Conservation (phyloP, 192 early-diverging fungal genomes). For the Jimgerdemannia flammicorona region DNA sequence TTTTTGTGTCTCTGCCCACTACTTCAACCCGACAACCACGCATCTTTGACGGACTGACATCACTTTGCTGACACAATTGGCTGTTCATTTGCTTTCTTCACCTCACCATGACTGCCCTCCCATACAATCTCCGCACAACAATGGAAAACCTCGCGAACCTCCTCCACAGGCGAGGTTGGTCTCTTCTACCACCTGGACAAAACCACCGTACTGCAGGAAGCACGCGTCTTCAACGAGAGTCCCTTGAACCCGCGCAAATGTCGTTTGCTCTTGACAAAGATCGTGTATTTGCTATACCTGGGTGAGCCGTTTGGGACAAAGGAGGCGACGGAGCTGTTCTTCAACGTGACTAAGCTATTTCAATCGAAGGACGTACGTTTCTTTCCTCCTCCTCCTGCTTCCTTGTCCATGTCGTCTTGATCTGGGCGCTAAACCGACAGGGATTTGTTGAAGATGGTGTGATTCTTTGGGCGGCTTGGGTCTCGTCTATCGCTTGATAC, state of each 20-base stretch:
- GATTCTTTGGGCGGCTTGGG: neutral
- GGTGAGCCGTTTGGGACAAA: slow-evolving; percentile 84
- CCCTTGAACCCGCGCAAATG: slow-evolving; percentile 96
- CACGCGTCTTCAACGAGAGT: slow-evolving; percentile 94
- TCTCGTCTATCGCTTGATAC: neutral
- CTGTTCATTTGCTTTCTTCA: neutral
- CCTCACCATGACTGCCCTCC: neutral
- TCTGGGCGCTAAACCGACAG: neutral
- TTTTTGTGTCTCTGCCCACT: too few relatives aligned
- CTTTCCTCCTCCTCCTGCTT: neutral
- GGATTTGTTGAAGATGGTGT: neutral
- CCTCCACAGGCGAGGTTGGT: slow-evolving; percentile 61
- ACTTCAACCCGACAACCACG: too few relatives aligned
- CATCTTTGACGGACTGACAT: neutral
- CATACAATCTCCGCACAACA: neutral
- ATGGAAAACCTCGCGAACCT: neutral
- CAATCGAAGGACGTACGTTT: slow-evolving; percentile 84
- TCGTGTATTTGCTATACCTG: slow-evolving; percentile 89
- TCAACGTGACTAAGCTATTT: slow-evolving; percentile 97
- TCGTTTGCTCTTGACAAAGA: slow-evolving; percentile 87
- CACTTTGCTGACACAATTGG: neutral
- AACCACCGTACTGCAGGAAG: slow-evolving; percentile 90
- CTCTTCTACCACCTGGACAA: slow-evolving; percentile 90
- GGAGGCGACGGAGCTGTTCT: slow-evolving; percentile 98
- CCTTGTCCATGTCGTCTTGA: neutral